phyloP scores from a whole-genome alignment of 805 yeast genomes.

The Limtongia smithiae region DNA sequence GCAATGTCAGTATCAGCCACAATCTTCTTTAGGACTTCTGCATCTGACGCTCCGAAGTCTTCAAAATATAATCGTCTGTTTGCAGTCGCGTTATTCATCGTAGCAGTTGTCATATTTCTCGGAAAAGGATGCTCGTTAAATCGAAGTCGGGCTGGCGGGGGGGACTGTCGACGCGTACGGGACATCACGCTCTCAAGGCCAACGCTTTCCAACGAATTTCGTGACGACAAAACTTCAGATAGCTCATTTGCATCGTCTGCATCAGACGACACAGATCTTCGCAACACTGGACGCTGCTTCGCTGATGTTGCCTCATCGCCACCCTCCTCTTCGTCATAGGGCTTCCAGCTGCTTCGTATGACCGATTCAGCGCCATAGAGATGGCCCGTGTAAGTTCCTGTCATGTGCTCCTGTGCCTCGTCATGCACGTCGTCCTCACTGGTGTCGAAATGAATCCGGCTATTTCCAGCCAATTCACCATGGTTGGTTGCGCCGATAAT shows the following conservation, averaged over 20 bases:
- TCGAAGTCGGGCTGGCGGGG: slow-evolving; percentile 25
- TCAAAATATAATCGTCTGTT: slow-evolving; percentile 5
- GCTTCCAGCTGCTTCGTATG: slow-evolving; percentile 23
- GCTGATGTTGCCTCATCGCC: neutral
- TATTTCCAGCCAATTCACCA: slow-evolving; percentile 3
- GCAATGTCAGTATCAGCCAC: too few relatives aligned
- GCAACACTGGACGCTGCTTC: neutral
- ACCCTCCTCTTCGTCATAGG: slow-evolving; percentile 20
- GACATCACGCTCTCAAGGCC: slow-evolving; percentile 25
- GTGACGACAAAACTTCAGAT: slow-evolving; percentile 6
- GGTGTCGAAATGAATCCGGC: slow-evolving; percentile 6
- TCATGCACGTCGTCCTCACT: slow-evolving; percentile 1
- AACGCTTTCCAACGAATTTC: slow-evolving; percentile 27
- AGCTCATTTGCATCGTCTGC: neutral
- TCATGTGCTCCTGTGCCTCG: slow-evolving; percentile 16
- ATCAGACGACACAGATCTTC: too few relatives aligned
- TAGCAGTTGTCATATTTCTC: slow-evolving; percentile 26
- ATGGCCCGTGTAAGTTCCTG: slow-evolving; percentile 24
- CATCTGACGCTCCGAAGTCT: slow-evolving; percentile 5
- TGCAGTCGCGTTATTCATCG: slow-evolving; percentile 7
- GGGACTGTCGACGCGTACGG: slow-evolving; percentile 13
- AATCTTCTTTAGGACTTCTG: too few relatives aligned
- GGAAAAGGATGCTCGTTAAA: slow-evolving; percentile 26
- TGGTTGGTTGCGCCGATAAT: slow-evolving; percentile 11
- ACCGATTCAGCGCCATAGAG: slow-evolving; percentile 26